Evolutionary conservation across 306 rosid genomes (phyloP), one percentile per base, ranked within the genome.

Genomic region (Cucumis hystrix): DNA sequence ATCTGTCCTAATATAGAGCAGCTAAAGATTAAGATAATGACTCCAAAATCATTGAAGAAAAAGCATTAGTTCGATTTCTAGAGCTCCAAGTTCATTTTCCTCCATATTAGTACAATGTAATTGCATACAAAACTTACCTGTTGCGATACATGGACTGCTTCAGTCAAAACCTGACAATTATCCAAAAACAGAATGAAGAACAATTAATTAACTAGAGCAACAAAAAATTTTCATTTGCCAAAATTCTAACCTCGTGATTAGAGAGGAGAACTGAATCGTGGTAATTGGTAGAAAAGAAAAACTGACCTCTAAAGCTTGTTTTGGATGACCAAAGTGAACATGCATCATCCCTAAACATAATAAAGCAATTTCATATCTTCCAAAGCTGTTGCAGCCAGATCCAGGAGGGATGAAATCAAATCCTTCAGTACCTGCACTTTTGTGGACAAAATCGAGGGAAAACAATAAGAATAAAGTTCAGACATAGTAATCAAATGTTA

Each of bases 361-460:
- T 83, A 92, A 83, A 77, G 90, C 96, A 79, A 89, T 85, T 88
- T 92, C 97, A 76, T 87, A 94, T 87, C 96, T 90, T 79, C 98
- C 98, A 77, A 83, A 87, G 85, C 71, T 84, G 84, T 80, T 88
- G 78, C 83, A 79, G 78, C 89, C 86, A 82, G 86, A 81, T 49
- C 82, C 84, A 15, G 95, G 88, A 82, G 97, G 90, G 79, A 88
- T 83, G 76, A 80, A 86, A 83, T 92, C 98, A 85, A 85, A 85
- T 89, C 98, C 98, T 88, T 94, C 97, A 23, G 90, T 90, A 96
- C 98, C 98, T 94, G 98, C 96, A 92, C 98, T 94, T 87, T 90
- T 84, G 87, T 81, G 52, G 85, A 87, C 84, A 83, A 63, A 86
- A 77, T 79, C 80, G 79, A 72, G 68, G 58, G 79, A 64, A 47